phyloP scores from a whole-genome alignment of 345 rosid genomes.

The Bruguiera gymnorhiza region DNA sequence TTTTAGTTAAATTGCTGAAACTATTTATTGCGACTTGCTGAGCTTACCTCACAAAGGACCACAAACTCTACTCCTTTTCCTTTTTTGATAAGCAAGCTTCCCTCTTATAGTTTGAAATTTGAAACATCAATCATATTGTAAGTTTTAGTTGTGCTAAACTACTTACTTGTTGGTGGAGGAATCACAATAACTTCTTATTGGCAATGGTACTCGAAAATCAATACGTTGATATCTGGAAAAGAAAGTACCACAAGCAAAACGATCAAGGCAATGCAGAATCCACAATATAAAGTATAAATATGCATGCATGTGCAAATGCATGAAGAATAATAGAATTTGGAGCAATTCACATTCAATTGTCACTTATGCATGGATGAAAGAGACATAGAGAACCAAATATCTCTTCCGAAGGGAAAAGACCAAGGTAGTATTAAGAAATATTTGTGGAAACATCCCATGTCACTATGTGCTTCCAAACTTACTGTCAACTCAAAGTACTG shows the following conservation, averaged over 20 bases:
- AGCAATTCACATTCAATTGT: not conserved
- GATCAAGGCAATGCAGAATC: not conserved
- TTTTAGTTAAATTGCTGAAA: no score
- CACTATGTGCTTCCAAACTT: not conserved
- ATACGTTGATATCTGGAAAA: constrained; percentile 76
- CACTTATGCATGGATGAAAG: no score
- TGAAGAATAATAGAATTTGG: not conserved
- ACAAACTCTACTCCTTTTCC: not conserved
- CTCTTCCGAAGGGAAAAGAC: constrained; percentile 1
- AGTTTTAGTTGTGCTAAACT: constrained; percentile 7
- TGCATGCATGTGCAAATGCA: not conserved
- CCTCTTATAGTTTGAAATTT: not conserved
- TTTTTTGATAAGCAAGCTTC: no score
- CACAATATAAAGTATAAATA: not conserved
- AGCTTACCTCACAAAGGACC: not conserved
- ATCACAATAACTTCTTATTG: constrained; percentile 57
- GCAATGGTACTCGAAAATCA: constrained; percentile 83
- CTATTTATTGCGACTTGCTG: no score
- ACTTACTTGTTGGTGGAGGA: constrained; percentile 51
- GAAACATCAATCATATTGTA: not conserved
- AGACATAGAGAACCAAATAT: not conserved
- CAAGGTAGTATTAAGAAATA: not conserved
- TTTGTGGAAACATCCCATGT: not conserved
- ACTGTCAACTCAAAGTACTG: not conserved
- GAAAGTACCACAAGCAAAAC: constrained; percentile 13